phyloP scores from a whole-genome alignment of 2,329 filamentous ascomycete species.

The Diaporthe helianthi region DNA sequence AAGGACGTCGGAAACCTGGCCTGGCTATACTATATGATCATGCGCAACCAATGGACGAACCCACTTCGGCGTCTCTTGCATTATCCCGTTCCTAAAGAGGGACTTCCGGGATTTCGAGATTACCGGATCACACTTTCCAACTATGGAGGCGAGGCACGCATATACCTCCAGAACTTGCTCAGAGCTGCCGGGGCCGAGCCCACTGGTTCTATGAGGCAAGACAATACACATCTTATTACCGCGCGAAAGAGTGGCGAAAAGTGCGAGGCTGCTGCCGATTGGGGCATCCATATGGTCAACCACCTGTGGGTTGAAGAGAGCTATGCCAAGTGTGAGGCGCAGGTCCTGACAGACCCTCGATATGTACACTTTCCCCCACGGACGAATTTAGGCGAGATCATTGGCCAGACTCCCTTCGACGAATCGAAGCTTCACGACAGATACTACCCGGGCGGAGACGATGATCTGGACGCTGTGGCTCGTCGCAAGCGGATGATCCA shows the following conservation, averaged over 20 bases:
- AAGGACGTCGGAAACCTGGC: constrained; percentile 91
- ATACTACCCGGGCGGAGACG: constrained; percentile 71
- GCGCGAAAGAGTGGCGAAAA: constrained; percentile 92
- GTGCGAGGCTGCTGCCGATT: constrained; percentile 88
- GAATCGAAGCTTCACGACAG: constrained; percentile 64
- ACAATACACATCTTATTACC: constrained; percentile 95
- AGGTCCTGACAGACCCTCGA: constrained; percentile 73
- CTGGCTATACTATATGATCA: constrained; percentile 94
- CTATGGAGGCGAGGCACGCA: constrained; percentile 91
- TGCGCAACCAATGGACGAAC: constrained; percentile 86
- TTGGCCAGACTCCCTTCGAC: constrained; percentile 87
- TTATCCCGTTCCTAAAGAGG: constrained; percentile 81
- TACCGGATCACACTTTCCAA: constrained; percentile 91
- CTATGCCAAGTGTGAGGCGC: constrained; percentile 85
- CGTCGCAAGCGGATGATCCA: constrained; percentile 59
- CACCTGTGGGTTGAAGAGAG: constrained; percentile 98
- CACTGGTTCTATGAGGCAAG: constrained; percentile 92
- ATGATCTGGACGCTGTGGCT: constrained; percentile 50
- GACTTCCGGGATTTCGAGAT: constrained; percentile 79
- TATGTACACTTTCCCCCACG: constrained; percentile 88
- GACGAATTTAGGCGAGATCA: constrained; percentile 91
- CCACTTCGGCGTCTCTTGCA: constrained; percentile 84
- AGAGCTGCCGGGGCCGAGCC: constrained; percentile 84
- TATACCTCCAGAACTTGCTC: constrained; percentile 93
- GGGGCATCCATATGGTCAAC: constrained; percentile 89